Base-by-base conservation (phyloP, 805 yeast genomes). In the Babjeviella inositovora region DNA sequence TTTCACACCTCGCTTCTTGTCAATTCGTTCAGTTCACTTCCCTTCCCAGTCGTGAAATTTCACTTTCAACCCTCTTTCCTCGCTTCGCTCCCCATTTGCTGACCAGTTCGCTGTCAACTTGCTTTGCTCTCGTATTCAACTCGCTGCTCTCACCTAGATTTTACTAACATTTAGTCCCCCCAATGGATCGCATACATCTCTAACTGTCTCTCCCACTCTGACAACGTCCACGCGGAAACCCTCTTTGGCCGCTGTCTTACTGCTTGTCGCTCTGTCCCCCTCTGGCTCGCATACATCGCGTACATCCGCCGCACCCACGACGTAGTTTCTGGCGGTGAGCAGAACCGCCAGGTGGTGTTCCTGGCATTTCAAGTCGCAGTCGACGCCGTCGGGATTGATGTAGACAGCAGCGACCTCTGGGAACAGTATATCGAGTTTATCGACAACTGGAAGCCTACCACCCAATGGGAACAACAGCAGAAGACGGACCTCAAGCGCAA, bases 361-460 rank as follows among this genome's bases (percentile, higher is more conserved):
- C 75, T 71, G 39, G 93, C 95, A 1, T 87, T 72, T 42, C 92
- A 84, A 30, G 67, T 77, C 41, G 93, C 92, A 1, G 53, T 79
- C 11, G 69, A 62, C 14, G 65, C 70, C 29, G 80, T 85, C 23
- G 95, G 95, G 1, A 47, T 68, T 15, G 97, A 90, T 42, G 63
- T 75, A 5, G 56, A 63, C 17, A 64, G 85, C 11, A 73, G 76
- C 15, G 54, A 55, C 2, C 48, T 90, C 19, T 87, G 95, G 94
- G 56, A 60, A 22, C 90, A 79, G 34, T 90, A 81, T 41, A 41
- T 90, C n/a, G 71, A 62, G 7, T 84, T 82, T 37, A 58, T 84
- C 30, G 72, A 70, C 32, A 53, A 64, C 16, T 79, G 90, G 87
- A 70, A 69, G 23, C 85, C 93, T 3, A 59, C 68, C 10, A 69